Percentiles rank a stretch among this genome's conserved stretches.
Conservation (phyloP, 371 early-diverging fungal species). For the Mucor mucedo region DNA sequence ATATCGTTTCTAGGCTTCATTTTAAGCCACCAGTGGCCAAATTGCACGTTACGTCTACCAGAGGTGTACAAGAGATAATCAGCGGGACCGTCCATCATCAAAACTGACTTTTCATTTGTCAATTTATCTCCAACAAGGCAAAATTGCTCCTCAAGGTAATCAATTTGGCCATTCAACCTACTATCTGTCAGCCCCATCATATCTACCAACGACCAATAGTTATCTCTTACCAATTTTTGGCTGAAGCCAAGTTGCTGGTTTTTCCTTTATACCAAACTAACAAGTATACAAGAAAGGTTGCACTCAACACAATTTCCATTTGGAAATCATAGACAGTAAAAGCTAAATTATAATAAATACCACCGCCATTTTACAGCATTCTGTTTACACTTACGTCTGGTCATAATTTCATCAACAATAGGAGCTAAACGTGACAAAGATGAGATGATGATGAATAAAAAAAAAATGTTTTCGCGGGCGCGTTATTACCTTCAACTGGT, state of each 20-base stretch:
- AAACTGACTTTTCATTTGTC: conserved; percentile 36
- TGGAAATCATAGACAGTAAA: conserved; percentile 36
- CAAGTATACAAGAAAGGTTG: conserved; percentile 28
- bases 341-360: conserved; percentile 15
- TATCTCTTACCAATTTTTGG: conserved; percentile 43
- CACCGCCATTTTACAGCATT: not conserved
- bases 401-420: conserved; percentile 15
- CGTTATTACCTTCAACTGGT: conserved; percentile 13
- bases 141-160: conserved; percentile 59
- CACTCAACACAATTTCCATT: conserved; percentile 35
- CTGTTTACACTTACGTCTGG: conserved; percentile 19
- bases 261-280: conserved; percentile 42
- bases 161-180: conserved; percentile 46
- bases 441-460: conserved; percentile 4
- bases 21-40: conserved; percentile 72
- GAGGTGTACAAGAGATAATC: conserved; percentile 75
- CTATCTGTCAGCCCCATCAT: not conserved
- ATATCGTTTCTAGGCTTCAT: conserved; percentile 53
- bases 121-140: conserved; percentile 68
- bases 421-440: not conserved
- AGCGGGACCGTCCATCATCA: conserved; percentile 74
- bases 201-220: too few relatives aligned
- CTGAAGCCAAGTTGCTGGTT: conserved; percentile 33
- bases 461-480: conserved; percentile 1
- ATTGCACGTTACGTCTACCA: conserved; percentile 73